phyloP scores from a whole-genome alignment of 805 yeast genomes.

The Starmera amethionina region DNA sequence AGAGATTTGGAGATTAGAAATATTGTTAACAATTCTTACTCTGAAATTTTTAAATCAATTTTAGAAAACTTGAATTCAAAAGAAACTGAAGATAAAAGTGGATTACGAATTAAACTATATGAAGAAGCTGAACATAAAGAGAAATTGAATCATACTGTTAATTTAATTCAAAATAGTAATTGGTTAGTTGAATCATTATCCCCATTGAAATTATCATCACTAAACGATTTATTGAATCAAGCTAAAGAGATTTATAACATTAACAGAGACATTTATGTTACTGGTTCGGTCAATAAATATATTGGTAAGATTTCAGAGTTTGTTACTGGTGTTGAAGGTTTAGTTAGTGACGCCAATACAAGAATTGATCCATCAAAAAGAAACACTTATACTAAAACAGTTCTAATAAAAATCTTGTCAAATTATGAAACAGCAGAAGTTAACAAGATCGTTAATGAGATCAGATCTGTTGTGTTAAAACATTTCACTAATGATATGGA shows the following conservation, averaged over 20 bases:
- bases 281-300: slow-evolving; percentile 36
- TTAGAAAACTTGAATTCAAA: slow-evolving; percentile 18
- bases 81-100: slow-evolving; percentile 13
- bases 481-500: slow-evolving; percentile 29
- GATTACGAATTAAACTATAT: slow-evolving; percentile 5
- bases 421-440: slow-evolving; percentile 54
- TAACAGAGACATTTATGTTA: slow-evolving; percentile 33
- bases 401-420: slow-evolving; percentile 45
- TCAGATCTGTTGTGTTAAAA: slow-evolving; percentile 44
- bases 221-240: slow-evolving; percentile 8
- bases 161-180: slow-evolving; percentile 43
- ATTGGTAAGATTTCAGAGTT: slow-evolving; percentile 63
- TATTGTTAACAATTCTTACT: slow-evolving; percentile 20
- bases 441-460: slow-evolving; percentile 38
- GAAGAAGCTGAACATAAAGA: slow-evolving; percentile 20
- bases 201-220: slow-evolving; percentile 12
- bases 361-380: slow-evolving; percentile 42
- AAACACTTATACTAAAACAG: slow-evolving; percentile 53
- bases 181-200: slow-evolving; percentile 36
- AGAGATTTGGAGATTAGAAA: slow-evolving; percentile 13
- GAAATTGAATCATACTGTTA: slow-evolving; percentile 30
- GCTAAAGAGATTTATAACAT: slow-evolving; percentile 19
- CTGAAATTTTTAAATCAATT: slow-evolving; percentile 19
- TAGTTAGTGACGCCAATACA: slow-evolving; percentile 24
- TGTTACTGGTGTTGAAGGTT: slow-evolving; percentile 50